phyloP scores from a whole-genome alignment of 2,329 filamentous ascomycete genomes.

The Thelonectria blattea region DNA sequence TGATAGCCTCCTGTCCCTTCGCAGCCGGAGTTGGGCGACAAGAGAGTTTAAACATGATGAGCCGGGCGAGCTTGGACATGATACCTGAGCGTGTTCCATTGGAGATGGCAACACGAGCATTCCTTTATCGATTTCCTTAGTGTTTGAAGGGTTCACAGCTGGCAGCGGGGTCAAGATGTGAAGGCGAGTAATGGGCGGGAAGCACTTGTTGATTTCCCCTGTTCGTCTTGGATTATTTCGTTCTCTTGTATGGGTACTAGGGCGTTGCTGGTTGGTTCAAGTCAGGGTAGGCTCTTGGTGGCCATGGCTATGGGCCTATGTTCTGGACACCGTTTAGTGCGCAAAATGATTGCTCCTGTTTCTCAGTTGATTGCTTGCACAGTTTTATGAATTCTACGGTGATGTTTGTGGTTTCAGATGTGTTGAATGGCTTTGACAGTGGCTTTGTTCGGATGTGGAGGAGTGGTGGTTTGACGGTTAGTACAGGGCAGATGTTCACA shows the following conservation, averaged over 20 bases:
- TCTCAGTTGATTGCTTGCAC: background rate
- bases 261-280: conserved; percentile 10
- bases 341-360: background rate
- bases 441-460: too few relatives aligned
- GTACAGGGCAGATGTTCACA: too few relatives aligned
- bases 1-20: background rate
- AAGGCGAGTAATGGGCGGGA: background rate
- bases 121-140: conserved; percentile 21
- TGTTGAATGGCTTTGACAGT: too few relatives aligned
- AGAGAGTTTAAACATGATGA: conserved; percentile 8
- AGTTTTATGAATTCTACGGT: background rate
- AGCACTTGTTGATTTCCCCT: background rate
- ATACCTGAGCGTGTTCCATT: conserved; percentile 19
- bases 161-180: background rate
- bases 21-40: conserved; percentile 10
- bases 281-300: background rate
- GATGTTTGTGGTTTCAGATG: too few relatives aligned
- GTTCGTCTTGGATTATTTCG: background rate
- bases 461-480: too few relatives aligned
- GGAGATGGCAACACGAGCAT: conserved; percentile 10
- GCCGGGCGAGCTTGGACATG: conserved; percentile 12
- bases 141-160: conserved; percentile 1
- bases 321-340: conserved; percentile 10
- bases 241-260: conserved; percentile 4
- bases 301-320: conserved; percentile 3